These are phyloP conservation scores for Fusarium sp. DNA, from an alignment of 2,329 filamentous ascomycete species.

Conservation along the genomic window DNA sequence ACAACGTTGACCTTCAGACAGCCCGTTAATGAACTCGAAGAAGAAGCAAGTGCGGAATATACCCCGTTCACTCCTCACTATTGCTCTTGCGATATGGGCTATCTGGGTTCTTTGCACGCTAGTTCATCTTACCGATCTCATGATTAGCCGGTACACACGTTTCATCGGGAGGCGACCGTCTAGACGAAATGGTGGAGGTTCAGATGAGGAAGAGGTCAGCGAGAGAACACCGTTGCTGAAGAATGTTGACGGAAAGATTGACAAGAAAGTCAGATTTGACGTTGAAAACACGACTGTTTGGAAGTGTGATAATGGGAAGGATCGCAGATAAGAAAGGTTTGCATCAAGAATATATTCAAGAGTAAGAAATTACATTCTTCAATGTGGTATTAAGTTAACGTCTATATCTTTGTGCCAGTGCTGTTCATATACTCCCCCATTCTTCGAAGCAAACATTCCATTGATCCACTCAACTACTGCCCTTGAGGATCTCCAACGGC, in stretches of 20 bases:
- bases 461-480: not conserved
- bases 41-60: not conserved
- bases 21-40: not conserved
- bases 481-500: constrained; percentile 21
- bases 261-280: constrained; percentile 15
- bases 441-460: too few relatives aligned
- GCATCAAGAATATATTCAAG: too few relatives aligned
- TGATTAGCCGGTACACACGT: not conserved
- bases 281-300: not conserved
- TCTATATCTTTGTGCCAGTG: not conserved
- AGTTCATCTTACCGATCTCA: constrained; percentile 8
- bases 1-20: not conserved
- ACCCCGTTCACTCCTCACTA: not conserved
- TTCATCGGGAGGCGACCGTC: not conserved
- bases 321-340: not conserved
- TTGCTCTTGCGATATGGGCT: not conserved
- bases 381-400: not conserved
- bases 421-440: not conserved
- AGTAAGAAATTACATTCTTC: too few relatives aligned
- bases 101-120: not conserved
- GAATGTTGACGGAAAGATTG: not conserved
- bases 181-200: too few relatives aligned
- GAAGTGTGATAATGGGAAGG: not conserved
- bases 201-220: not conserved
- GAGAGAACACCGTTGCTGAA: not conserved